Evolutionary conservation across 345 rosid genomes (phyloP), one percentile per base, ranked within the genome.

Genomic region (Carallia brachiata): DNA sequence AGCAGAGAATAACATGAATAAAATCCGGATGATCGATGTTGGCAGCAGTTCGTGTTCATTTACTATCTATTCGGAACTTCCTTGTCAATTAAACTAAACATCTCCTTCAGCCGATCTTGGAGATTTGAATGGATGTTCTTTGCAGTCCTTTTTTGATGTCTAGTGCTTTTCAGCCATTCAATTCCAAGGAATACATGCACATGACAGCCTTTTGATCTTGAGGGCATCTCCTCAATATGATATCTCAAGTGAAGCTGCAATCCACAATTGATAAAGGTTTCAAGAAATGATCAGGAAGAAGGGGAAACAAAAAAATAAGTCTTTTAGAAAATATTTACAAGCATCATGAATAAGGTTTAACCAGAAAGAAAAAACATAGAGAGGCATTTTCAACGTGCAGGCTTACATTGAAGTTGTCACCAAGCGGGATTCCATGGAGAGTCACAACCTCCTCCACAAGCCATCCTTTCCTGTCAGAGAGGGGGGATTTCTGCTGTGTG

Each of bases 111-210:
- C 13, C 97, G 85, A 67, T 87, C 91, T 75, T 88, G 91, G 48
- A 91, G 82, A 76, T 78, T 87, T 12, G 68, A 77, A 3, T 84
- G 60, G 71, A 95, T 75, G 80, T 91, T 91, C 81, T 90, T 91
- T 7, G 97, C 76, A 59, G 89, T 84, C 76, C 89, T 86, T 86
- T 90, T 90, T 78, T 80, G 89, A 66, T 95, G 89, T 75, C 69
- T 77, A 6, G 88, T 91, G 86, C 96, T 95, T 83, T 92, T 95
- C 66, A 88, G 85, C 99, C 99, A 95, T 39, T 89, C 95, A n/a
- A 91, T 73, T 64, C 97, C 99, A 55, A 84, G 79, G 65, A 66
- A 85, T 28, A 91, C 93, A 39, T 84, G 78, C 27, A 90, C 88
- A 30, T 65, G 68, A 61, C 93, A 86, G 52, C 88, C 77, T 73